These are phyloP conservation scores for Aureococcus anophagefferens DNA, from an alignment of 108 stramenopile species.

Conservation along the genomic window DNA sequence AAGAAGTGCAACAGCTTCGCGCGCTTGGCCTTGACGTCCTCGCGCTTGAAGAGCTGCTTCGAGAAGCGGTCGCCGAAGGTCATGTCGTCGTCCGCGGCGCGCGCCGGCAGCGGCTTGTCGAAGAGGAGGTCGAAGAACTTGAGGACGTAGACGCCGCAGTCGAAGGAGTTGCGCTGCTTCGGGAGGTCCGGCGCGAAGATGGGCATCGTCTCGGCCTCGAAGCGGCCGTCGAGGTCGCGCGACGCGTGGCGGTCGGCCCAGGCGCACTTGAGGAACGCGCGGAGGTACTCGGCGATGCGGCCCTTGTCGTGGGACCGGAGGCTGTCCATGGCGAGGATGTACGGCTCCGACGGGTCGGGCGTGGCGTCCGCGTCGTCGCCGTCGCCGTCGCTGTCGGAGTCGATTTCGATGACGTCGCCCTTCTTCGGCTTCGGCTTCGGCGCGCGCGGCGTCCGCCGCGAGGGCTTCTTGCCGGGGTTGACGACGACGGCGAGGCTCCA, in stretches of 20 bases:
- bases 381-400: not conserved
- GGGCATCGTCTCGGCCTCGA: not conserved
- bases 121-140: not conserved
- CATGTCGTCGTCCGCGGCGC: not conserved
- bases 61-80: not conserved
- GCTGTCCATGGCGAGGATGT: constrained; percentile 71
- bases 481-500: constrained; percentile 88
- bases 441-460: too few relatives aligned
- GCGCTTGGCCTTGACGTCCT: not conserved
- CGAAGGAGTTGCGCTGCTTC: not conserved
- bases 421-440: too few relatives aligned
- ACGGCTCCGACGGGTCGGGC: constrained; percentile 1
- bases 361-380: not conserved
- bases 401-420: not conserved
- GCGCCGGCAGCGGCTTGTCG: not conserved
- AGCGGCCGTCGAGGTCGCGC: not conserved
- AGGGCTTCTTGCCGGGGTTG: too few relatives aligned
- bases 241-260: not conserved
- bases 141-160: constrained; percentile 2
- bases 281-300: constrained; percentile 32
- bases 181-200: not conserved
- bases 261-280: not conserved
- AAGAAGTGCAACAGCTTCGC: not conserved
- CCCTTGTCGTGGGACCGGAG: constrained; percentile 56
- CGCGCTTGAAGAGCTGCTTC: not conserved